A percentile compares a stretch with the other conserved stretches of the same genome.
Evolutionary conservation across 2,329 filamentous ascomycete genomes (phyloP).

Genomic region (Hawksworthiomyces lignivorus): DNA sequence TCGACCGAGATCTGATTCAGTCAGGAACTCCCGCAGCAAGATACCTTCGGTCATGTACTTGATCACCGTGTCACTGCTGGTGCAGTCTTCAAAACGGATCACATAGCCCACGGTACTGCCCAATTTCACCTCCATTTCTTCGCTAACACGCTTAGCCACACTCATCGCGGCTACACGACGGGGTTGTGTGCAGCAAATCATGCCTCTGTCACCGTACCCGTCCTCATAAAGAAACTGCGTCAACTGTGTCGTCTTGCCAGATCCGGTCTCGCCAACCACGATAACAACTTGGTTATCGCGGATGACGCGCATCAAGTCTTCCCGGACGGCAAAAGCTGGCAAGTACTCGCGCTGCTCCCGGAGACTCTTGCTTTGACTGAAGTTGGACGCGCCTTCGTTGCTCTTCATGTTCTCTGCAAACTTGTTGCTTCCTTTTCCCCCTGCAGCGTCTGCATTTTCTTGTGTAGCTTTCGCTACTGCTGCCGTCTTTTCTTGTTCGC

Average conservation of each 20-base stretch:
- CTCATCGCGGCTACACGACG: constrained; percentile 97
- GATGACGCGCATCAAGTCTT: constrained; percentile 85
- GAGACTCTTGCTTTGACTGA: constrained; percentile 86
- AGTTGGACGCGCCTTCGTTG: constrained; percentile 76
- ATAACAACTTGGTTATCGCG: constrained; percentile 96
- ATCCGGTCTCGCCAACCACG: constrained; percentile 94
- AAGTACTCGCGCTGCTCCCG: constrained; percentile 87
- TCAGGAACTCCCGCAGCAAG: constrained; percentile 82
- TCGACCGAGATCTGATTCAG: constrained; percentile 85
- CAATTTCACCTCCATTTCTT: constrained; percentile 94
- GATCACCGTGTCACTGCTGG: constrained; percentile 87
- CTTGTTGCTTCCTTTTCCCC: constrained; percentile 53
- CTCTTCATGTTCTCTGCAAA: constrained; percentile 89
- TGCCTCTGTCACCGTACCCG: constrained; percentile 76
- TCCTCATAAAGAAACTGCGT: constrained; percentile 96
- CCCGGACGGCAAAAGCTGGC: constrained; percentile 91
- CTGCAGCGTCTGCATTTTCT: constrained; percentile 23
- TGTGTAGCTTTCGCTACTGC: constrained; percentile 17
- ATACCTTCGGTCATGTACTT: constrained; percentile 99
- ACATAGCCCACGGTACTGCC: constrained; percentile 89
- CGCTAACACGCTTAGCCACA: constrained; percentile 93
- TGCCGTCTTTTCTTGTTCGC: constrained; percentile 52
- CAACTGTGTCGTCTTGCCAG: constrained; percentile 93
- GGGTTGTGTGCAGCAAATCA: constrained; percentile 96
- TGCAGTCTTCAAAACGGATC: constrained; percentile 97